Evolutionary conservation across 176 grass and related monocot genomes (phyloP).

Genomic region (Alloteropsis semialata): DNA sequence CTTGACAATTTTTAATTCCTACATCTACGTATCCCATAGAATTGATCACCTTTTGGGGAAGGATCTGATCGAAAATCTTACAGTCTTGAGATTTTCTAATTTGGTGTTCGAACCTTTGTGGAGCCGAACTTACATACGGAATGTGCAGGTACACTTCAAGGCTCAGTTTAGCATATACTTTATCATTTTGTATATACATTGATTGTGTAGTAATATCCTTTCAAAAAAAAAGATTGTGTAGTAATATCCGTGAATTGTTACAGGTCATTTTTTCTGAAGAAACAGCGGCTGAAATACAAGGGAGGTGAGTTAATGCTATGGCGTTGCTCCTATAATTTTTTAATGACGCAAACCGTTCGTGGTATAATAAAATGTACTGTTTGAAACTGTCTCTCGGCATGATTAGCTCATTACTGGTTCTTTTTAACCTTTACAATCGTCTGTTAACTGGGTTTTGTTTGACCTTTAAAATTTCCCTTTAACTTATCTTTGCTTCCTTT

Average conservation of each 20-base stretch:
- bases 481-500: conserved; percentile 23
- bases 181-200: conserved; percentile 23
- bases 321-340: not conserved
- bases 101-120: conserved; percentile 96
- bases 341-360: not conserved
- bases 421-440: conserved; percentile 22
- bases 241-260: conserved; percentile 18
- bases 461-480: conserved; percentile 2
- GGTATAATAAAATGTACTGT: not conserved
- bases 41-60: conserved; percentile 96
- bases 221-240: no score
- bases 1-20: not conserved
- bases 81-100: conserved; percentile 95
- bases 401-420: not conserved
- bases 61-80: conserved; percentile 94
- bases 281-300: conserved; percentile 69
- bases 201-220: not conserved
- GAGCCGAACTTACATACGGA: conserved; percentile 78
- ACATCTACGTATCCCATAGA: conserved; percentile 35
- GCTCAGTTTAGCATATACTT: not conserved
- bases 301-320: conserved; percentile 62
- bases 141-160: conserved; percentile 73
- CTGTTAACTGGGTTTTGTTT: conserved; percentile 8
- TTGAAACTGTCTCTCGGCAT: not conserved
- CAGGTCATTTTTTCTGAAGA: conserved; percentile 96